Base-by-base conservation (phyloP, 2,329 filamentous ascomycete genomes). In the Botrytis galanthina region DNA sequence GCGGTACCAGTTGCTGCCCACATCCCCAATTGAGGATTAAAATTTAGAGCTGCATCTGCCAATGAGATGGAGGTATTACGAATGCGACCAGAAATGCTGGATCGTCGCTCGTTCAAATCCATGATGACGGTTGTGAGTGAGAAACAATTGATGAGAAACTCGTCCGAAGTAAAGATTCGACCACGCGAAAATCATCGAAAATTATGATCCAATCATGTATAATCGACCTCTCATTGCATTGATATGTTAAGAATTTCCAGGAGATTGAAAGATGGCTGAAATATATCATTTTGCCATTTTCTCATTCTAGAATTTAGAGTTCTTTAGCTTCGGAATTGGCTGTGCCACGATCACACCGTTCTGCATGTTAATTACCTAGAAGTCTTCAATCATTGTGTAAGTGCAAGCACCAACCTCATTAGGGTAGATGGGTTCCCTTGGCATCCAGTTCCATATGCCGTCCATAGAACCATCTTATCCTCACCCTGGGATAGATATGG, bases 1-100 rank as follows among this genome's bases (percentile, higher is more conserved):
- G 73, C 75, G 7, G 74, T 75, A 9, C 76, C 73, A 0, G 73
- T 77, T 42, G 75, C 75, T 61, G 72, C 74, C 73, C 76, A 76
- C 71, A 76, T 77, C 20, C 75, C 74, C 3, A 72, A 73, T 39
- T 76, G 75, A 6, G 76, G 75, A 32, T 77, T 75, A 60, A 75
- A 76, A 44, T 75, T 75, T 26, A 76, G 57, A 32, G 77, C 71
- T 20, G 74, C 70, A 70, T 74, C 73, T 4, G 72, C 72, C 4
- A 74, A 44, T 57, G 73, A 74, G 39, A 74, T 3, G 5, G 75
- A 78, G 16, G 72, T 75, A 20, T 37, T 71, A 9, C 76, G 73
- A 14, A 76, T 59, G 5, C 74, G 74, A 18, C 7, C 20, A 26
- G 20, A 22, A 20, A 63, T 39, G 26, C 60, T 62, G 3, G 60